These are phyloP conservation scores for Hura crepitans DNA, from an alignment of 441 rosid species.

Conservation along the genomic window DNA sequence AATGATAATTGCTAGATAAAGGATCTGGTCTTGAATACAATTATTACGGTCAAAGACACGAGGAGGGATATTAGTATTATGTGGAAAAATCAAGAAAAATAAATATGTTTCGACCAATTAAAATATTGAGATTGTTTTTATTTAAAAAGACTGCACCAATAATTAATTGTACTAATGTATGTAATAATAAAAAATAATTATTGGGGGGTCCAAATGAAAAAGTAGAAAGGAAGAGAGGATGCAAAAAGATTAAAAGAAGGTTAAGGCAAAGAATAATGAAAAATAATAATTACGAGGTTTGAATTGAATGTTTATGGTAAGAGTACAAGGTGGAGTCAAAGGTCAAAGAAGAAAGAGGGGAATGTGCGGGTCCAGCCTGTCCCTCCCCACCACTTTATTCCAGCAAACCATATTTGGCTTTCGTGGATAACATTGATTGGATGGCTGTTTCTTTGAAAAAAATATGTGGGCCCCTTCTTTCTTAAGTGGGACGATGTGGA, in stretches of 20 bases:
- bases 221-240: neutral
- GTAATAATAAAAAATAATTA: too few relatives aligned
- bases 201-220: too few relatives aligned
- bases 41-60: slow-evolving; percentile 28
- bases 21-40: slow-evolving; percentile 3
- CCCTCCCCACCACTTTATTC: slow-evolving; percentile 38
- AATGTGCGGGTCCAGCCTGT: slow-evolving; percentile 56
- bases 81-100: neutral
- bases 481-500: slow-evolving; percentile 22
- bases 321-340: slow-evolving; percentile 35
- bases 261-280: too few relatives aligned
- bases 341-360: slow-evolving; percentile 39
- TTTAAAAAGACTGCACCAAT: too few relatives aligned
- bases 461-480: slow-evolving; percentile 19
- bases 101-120: too few relatives aligned
- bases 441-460: slow-evolving; percentile 16
- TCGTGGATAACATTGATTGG: slow-evolving; percentile 18
- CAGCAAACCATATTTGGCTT: too few relatives aligned
- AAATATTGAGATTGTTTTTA: too few relatives aligned
- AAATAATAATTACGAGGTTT: too few relatives aligned
- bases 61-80: slow-evolving; percentile 15
- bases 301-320: too few relatives aligned
- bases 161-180: too few relatives aligned
- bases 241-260: too few relatives aligned
- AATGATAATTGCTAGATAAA: neutral